Percentiles rank a stretch among this genome's conserved stretches.
These are phyloP conservation scores for Canna indica DNA, from an alignment of 176 grass and related monocot genomes.

Conservation along the genomic window DNA sequence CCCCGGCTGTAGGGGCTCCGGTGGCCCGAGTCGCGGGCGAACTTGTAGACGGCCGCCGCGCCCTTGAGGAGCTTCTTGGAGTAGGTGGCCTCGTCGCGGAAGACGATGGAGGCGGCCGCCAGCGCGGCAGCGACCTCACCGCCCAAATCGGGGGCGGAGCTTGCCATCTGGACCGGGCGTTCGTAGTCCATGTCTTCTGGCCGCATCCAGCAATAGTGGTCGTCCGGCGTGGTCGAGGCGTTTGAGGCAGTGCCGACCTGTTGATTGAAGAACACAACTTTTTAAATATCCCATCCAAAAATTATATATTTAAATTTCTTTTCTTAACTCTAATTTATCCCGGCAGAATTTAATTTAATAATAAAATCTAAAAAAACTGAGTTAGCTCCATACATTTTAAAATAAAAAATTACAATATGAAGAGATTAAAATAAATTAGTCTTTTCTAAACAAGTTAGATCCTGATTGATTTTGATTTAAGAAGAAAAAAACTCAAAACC, in stretches of 20 bases:
- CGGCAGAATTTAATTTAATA: no score
- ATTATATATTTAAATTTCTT: no score
- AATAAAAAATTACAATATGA: no score
- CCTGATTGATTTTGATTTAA: no score
- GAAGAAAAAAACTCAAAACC: no score
- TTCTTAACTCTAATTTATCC: no score
- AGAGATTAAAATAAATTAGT: no score
- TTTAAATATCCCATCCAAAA: no score
- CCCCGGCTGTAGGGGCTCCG: slow-evolving; percentile 48
- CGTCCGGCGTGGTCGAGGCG: slow-evolving; percentile 39
- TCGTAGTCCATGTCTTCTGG: slow-evolving; percentile 92
- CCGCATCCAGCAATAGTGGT: slow-evolving; percentile 88
- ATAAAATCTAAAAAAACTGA: no score
- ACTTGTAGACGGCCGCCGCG: slow-evolving; percentile 63
- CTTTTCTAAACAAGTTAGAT: no score
- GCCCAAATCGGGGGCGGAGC: slow-evolving; percentile 52
- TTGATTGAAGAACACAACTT: not conserved
- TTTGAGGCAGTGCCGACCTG: slow-evolving; percentile 52
- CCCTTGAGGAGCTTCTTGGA: slow-evolving; percentile 64
- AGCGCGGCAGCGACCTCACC: slow-evolving; percentile 78
- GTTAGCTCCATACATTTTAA: no score
- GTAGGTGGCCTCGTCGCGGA: slow-evolving; percentile 69
- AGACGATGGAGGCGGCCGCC: slow-evolving; percentile 80
- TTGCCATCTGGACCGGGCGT: slow-evolving; percentile 19
- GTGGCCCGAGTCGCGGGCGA: slow-evolving; percentile 38